phyloP scores from a whole-genome alignment of 306 rosid species.

The Macrotyloma uniflorum region DNA sequence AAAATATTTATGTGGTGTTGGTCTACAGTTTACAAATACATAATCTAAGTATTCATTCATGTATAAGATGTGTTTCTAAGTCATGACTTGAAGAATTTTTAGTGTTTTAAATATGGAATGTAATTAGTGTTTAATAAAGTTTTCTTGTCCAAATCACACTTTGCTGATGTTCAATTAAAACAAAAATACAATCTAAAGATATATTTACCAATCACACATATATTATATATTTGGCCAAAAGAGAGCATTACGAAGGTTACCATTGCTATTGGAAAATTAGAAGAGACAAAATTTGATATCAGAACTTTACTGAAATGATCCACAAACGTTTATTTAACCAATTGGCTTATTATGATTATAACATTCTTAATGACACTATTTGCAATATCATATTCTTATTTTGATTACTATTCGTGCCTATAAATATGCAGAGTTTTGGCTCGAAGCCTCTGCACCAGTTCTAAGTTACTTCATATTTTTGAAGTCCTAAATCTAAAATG shows the following conservation, averaged over 20 bases:
- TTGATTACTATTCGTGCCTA: not conserved
- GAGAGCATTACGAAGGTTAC: not conserved
- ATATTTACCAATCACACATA: no score
- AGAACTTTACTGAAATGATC: not conserved
- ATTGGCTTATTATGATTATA: not conserved
- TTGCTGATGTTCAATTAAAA: no score
- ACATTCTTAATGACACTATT: not conserved
- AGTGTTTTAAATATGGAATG: no score
- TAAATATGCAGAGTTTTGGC: constrained; percentile 15
- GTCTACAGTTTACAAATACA: no score
- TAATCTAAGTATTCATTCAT: no score
- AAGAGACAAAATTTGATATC: not conserved
- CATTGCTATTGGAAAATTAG: not conserved
- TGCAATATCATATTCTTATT: not conserved
- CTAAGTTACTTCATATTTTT: not conserved
- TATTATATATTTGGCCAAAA: no score
- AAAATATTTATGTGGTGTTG: no score
- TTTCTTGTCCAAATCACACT: no score
- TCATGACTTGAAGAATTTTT: no score
- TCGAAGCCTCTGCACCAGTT: not conserved
- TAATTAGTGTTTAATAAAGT: no score
- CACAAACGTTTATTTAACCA: not conserved
- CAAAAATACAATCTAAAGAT: no score
- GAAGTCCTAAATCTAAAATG: constrained; percentile 12
- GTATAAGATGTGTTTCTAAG: no score